Evolutionary conservation across 176 grass and related monocot genomes (phyloP).

Genomic region (Triticum urartu): DNA sequence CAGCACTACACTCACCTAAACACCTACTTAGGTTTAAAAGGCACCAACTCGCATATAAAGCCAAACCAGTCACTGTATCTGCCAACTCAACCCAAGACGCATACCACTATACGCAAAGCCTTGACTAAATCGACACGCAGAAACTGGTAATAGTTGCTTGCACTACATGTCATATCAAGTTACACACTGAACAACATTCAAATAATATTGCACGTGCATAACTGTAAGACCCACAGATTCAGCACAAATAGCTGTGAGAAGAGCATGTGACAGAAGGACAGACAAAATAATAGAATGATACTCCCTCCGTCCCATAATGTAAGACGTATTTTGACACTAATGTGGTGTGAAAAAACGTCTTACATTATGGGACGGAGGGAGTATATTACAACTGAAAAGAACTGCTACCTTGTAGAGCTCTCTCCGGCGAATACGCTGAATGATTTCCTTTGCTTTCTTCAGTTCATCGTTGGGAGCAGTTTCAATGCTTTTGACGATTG

Average conservation of each 20-base stretch:
- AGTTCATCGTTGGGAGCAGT: conserved; percentile 57
- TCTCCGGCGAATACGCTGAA: conserved; percentile 77
- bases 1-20: too few relatives aligned
- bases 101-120: background rate
- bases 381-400: background rate
- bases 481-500: conserved; percentile 84
- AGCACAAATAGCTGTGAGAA: background rate
- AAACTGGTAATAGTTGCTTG: background rate
- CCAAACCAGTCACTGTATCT: background rate
- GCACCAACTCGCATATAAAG: background rate
- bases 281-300: background rate
- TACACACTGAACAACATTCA: background rate
- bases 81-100: background rate
- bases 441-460: conserved; percentile 76
- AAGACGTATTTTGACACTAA: too few relatives aligned
- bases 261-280: background rate
- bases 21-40: background rate
- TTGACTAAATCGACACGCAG: background rate
- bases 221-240: background rate
- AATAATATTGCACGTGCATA: conserved; percentile 5
- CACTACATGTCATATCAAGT: background rate
- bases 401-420: conserved; percentile 75
- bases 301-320: too few relatives aligned
- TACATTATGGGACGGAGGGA: too few relatives aligned
- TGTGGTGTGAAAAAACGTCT: too few relatives aligned